Conservation (phyloP, 1,284 basidiomycete species). For the Melampsora allii-populina region DNA sequence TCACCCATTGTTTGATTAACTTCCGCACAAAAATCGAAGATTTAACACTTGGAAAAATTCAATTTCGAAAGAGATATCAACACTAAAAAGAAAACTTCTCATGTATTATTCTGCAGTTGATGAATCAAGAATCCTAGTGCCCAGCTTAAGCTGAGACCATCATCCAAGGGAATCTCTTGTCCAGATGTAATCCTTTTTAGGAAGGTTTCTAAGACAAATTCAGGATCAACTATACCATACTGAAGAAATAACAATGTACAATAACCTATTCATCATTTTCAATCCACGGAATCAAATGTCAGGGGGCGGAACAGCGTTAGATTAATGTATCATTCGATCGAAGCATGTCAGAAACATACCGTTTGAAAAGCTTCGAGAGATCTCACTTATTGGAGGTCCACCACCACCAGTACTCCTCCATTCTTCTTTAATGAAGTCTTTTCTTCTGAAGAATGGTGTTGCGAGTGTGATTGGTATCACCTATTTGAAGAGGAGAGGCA, state of each 20-base stretch:
- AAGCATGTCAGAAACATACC: slow-evolving; percentile 10
- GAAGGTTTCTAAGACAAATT: slow-evolving; percentile 11
- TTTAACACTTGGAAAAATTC: too few species aligned
- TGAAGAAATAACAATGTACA: slow-evolving; percentile 34
- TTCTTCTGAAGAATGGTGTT: slow-evolving; percentile 23
- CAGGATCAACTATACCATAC: slow-evolving; percentile 35
- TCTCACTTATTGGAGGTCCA: slow-evolving; percentile 18
- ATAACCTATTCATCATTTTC: slow-evolving; percentile 23
- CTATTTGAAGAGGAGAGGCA: not conserved
- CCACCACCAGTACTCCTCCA: slow-evolving; percentile 32
- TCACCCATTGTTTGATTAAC: too few species aligned
- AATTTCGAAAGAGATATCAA: too few species aligned
- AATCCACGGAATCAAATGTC: too few species aligned
- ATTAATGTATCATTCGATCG: not conserved
- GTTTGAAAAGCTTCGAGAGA: slow-evolving; percentile 31
- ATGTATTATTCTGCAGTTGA: slow-evolving; percentile 7
- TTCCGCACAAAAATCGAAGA: too few species aligned
- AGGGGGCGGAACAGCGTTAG: not conserved
- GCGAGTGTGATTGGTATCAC: slow-evolving; percentile 41
- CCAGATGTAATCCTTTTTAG: not conserved
- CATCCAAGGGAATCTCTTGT: slow-evolving; percentile 32
- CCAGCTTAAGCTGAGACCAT: slow-evolving; percentile 41
- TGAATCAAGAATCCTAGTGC: slow-evolving; percentile 33
- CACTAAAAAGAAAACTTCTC: too few species aligned
- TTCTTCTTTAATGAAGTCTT: slow-evolving; percentile 34